Base-by-base conservation (phyloP, 371 early-diverging fungal genomes). In the Syncephalastrum racemosum region DNA sequence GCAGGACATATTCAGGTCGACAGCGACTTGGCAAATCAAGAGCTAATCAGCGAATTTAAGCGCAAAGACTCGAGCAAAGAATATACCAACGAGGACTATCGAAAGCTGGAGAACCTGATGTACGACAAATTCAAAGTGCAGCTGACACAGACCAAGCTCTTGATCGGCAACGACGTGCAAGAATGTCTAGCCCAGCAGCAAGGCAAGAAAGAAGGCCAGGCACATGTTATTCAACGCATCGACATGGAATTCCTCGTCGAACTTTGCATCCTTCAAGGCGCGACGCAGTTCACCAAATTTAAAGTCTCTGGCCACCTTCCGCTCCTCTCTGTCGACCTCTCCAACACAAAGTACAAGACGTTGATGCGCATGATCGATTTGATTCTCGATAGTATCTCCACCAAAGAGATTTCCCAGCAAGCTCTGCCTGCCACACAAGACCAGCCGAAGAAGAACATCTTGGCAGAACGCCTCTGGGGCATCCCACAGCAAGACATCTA, bases 121-220 rank as follows among this genome's bases (percentile, higher is more conserved):
- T 94, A 94, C 55, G 95, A 95, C 63, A 84, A 85, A 53, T 93
- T 92, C 66, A 80, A 80, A 19, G 75, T 91, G 49, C 60, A 79
- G 7, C 64, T 95, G 13, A 80, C 84, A 18, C 81, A 86, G 52
- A 76, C 78, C 2, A 82, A 91, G 71, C 77, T 89, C 13, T 67
- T 90, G 7, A 80, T 91, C 43, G 90, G 86, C 6, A 60, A 56
- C 2, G 77, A 81, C 4, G 68, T 89, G 1, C 70, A 78, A 54
- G 71, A 79, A 5, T 96, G 95, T 56, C 68, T 95, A 51, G 70
- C 70, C n/a, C 83, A 86, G 43, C 57, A 63, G 20, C 52, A 57
- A n/a, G 45, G 61, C 24, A 42, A 48, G 14, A 24, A 20, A 2
- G 27, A 62, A n/a, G 62, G 55, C 7, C 69, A 79, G 49, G 61